Conservation (phyloP, 2,329 filamentous ascomycete species). For the Aspergillus clavatus region DNA sequence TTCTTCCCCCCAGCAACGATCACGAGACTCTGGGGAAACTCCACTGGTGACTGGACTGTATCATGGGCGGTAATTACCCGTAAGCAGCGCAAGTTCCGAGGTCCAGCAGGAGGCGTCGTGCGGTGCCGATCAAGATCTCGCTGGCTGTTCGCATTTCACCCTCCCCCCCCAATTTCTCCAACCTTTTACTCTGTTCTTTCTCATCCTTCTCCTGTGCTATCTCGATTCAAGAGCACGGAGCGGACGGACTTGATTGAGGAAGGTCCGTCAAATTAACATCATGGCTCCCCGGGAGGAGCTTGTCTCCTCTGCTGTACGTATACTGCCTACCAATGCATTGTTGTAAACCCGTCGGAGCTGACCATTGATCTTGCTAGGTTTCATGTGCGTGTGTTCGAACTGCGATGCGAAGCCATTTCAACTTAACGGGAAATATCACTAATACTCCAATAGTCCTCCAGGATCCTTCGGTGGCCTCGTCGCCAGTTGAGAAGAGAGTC, state of each 20-base stretch:
- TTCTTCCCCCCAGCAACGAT: conserved; percentile 13
- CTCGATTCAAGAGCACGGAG: not conserved
- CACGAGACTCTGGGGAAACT: conserved; percentile 34
- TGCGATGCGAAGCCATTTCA: not conserved
- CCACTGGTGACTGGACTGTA: conserved; percentile 16
- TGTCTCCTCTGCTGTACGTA: conserved; percentile 70
- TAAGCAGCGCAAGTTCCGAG: conserved; percentile 30
- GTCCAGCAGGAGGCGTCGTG: conserved; percentile 25
- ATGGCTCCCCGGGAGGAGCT: conserved; percentile 86
- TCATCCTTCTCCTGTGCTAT: conserved; percentile 14
- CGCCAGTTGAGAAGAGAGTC: conserved; percentile 86
- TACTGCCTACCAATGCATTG: conserved; percentile 16
- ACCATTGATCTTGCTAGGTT: conserved; percentile 35
- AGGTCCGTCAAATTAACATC: conserved; percentile 43
- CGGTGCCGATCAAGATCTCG: conserved; percentile 21
- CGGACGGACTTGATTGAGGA: conserved; percentile 3
- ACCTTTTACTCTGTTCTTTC: conserved; percentile 1
- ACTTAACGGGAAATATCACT: conserved; percentile 10
- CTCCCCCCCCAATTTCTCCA: conserved; percentile 12
- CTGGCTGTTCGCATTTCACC: conserved; percentile 6
- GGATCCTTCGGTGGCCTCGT: conserved; percentile 83
- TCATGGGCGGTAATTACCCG: conserved; percentile 4
- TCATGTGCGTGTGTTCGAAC: conserved; percentile 43
- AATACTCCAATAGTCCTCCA: conserved; percentile 64
- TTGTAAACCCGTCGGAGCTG: conserved; percentile 25